These are phyloP conservation scores for Sungouiozyma ichnusensis DNA, from an alignment of 805 yeast species.

Conservation along the genomic window DNA sequence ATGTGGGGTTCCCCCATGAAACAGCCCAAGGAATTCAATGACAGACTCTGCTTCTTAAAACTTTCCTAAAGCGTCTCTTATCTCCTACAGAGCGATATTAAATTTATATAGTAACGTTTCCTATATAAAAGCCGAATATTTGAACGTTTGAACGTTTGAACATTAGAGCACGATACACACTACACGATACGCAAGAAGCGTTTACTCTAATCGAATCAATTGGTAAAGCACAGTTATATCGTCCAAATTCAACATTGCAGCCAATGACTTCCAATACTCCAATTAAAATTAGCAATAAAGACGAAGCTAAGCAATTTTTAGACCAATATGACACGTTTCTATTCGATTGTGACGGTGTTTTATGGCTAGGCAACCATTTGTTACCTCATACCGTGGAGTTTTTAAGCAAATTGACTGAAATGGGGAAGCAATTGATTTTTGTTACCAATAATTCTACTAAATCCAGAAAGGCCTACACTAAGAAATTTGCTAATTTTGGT, in stretches of 20 bases:
- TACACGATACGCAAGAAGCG: no score
- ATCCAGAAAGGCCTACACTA: constrained; percentile 64
- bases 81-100: neutral
- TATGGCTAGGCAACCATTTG: constrained; percentile 82
- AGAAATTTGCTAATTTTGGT: constrained; percentile 57
- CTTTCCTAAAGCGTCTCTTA: neutral
- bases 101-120: neutral
- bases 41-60: neutral
- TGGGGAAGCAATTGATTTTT: constrained; percentile 64
- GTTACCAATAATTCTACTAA: constrained; percentile 96
- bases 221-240: no score
- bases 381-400: constrained; percentile 77
- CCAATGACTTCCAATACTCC: constrained; percentile 20
- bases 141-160: neutral
- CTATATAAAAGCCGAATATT: neutral
- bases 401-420: constrained; percentile 40
- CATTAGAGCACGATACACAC: no score
- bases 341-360: constrained; percentile 96
- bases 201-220: no score
- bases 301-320: constrained; percentile 44
- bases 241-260: neutral
- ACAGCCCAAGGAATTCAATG: no score
- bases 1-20: no score
- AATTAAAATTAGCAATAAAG: constrained; percentile 36
- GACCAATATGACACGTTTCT: constrained; percentile 70